phyloP scores from a whole-genome alignment of 1,139 yeast genomes.

The Lodderomyces parapsilosis region DNA sequence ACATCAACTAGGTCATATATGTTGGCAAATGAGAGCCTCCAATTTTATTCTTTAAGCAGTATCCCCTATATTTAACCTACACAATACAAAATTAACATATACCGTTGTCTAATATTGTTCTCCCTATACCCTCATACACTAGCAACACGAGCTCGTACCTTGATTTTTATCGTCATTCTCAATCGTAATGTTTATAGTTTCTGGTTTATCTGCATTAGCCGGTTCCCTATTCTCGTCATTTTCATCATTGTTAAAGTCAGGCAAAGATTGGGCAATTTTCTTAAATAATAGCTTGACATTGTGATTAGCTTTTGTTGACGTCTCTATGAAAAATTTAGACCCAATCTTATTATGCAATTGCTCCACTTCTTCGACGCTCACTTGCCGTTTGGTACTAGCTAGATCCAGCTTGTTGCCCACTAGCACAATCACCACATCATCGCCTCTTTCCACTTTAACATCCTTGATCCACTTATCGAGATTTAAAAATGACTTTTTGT shows the following conservation, averaged over 20 bases:
- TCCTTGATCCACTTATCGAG: conserved; percentile 53
- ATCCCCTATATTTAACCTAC: no score
- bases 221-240: conserved; percentile 30
- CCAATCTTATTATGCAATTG: conserved; percentile 53
- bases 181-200: conserved; percentile 44
- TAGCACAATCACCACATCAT: conserved; percentile 52
- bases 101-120: neutral
- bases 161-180: conserved; percentile 21
- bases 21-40: no score
- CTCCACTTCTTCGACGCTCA: conserved; percentile 78
- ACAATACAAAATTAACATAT: neutral
- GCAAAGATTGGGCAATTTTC: conserved; percentile 86
- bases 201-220: conserved; percentile 33
- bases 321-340: conserved; percentile 82
- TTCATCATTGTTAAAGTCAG: conserved; percentile 55
- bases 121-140: neutral
- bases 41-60: no score
- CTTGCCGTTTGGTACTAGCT: conserved; percentile 66
- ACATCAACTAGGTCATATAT: no score
- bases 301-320: conserved; percentile 93
- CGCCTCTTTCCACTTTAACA: conserved; percentile 74
- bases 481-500: conserved; percentile 75
- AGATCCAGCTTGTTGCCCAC: conserved; percentile 64
- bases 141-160: conserved; percentile 9
- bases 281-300: conserved; percentile 88